phyloP scores from a whole-genome alignment of 2,329 filamentous ascomycete genomes.

The Pseudocercospora crystallina region DNA sequence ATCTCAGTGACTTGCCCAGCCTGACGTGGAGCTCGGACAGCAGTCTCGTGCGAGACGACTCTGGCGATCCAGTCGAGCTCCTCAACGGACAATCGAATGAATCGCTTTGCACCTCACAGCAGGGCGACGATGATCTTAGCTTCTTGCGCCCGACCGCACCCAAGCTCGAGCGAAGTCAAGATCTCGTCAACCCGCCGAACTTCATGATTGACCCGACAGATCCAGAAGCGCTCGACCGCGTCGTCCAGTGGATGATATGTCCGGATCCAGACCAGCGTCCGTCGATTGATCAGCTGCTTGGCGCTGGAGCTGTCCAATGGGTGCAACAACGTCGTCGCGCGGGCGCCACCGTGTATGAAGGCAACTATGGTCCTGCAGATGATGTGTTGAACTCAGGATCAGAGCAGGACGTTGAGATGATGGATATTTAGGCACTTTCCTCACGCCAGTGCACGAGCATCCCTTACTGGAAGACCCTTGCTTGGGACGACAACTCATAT shows the following conservation, averaged over 20 bases:
- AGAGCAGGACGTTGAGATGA: slow-evolving; percentile 57
- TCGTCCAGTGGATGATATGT: slow-evolving; percentile 86
- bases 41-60: slow-evolving; percentile 70
- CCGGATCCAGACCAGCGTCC: slow-evolving; percentile 74
- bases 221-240: slow-evolving; percentile 72
- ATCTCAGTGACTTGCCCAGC: slow-evolving; percentile 84
- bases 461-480: slow-evolving; percentile 7
- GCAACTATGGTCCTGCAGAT: slow-evolving; percentile 84
- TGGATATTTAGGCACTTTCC: slow-evolving; percentile 46
- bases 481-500: background rate
- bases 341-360: slow-evolving; percentile 93
- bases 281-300: slow-evolving; percentile 69
- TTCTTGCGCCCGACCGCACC: slow-evolving; percentile 36
- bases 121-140: slow-evolving; percentile 40
- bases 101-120: slow-evolving; percentile 26
- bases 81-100: slow-evolving; percentile 33
- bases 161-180: slow-evolving; percentile 40
- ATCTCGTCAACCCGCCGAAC: slow-evolving; percentile 68
- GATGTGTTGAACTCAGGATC: slow-evolving; percentile 56
- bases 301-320: slow-evolving; percentile 75
- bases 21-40: slow-evolving; percentile 77
- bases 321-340: slow-evolving; percentile 73
- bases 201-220: slow-evolving; percentile 85
- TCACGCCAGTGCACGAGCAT: slow-evolving; percentile 6
- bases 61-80: slow-evolving; percentile 58